These are phyloP conservation scores for Lasiodiplodia hormozganensis DNA, from an alignment of 2,329 filamentous ascomycete genomes.

Conservation along the genomic window DNA sequence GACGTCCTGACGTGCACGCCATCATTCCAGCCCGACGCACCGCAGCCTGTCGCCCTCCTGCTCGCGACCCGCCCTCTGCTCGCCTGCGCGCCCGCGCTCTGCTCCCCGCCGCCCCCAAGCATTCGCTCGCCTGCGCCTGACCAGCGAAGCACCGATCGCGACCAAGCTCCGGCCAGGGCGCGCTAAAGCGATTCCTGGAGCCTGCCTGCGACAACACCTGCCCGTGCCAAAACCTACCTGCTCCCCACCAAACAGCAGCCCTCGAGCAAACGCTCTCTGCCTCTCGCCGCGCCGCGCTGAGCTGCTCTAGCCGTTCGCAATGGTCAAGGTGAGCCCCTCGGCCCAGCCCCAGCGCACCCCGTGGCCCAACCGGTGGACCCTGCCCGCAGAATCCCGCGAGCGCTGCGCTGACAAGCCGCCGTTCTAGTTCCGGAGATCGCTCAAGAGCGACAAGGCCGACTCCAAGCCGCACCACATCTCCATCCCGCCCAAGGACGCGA, in stretches of 20 bases:
- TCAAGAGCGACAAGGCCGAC: slow-evolving; percentile 85
- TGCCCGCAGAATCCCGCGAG: slow-evolving; percentile 16
- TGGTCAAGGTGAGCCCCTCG: slow-evolving; percentile 38
- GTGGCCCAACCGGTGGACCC: slow-evolving; percentile 28
- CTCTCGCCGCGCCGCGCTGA: slow-evolving; percentile 16
- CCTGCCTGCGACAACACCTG: slow-evolving; percentile 22
- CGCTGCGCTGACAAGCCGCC: slow-evolving; percentile 21
- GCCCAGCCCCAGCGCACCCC: slow-evolving; percentile 10
- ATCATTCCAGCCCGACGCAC: slow-evolving; percentile 26
- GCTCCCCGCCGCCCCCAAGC: slow-evolving; percentile 15
- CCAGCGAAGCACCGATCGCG: slow-evolving; percentile 9
- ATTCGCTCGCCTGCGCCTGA: slow-evolving; percentile 10
- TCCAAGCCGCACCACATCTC: slow-evolving; percentile 73
- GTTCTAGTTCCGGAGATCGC: slow-evolving; percentile 74
- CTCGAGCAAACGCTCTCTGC: slow-evolving; percentile 11
- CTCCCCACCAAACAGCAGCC: slow-evolving; percentile 9
- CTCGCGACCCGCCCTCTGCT: slow-evolving; percentile 9
- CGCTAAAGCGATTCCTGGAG: slow-evolving; percentile 26
- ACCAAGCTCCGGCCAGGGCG: slow-evolving; percentile 19
- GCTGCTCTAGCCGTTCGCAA: slow-evolving; percentile 29
- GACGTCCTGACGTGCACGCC: slow-evolving; percentile 22
- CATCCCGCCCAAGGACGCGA: slow-evolving; percentile 82
- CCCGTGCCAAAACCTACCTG: slow-evolving; percentile 21
- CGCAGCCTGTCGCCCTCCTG: neutral
- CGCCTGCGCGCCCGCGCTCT: slow-evolving; percentile 13